phyloP scores from a whole-genome alignment of 2,329 filamentous ascomycete genomes.

The Dendrostoma leiphaemia region DNA sequence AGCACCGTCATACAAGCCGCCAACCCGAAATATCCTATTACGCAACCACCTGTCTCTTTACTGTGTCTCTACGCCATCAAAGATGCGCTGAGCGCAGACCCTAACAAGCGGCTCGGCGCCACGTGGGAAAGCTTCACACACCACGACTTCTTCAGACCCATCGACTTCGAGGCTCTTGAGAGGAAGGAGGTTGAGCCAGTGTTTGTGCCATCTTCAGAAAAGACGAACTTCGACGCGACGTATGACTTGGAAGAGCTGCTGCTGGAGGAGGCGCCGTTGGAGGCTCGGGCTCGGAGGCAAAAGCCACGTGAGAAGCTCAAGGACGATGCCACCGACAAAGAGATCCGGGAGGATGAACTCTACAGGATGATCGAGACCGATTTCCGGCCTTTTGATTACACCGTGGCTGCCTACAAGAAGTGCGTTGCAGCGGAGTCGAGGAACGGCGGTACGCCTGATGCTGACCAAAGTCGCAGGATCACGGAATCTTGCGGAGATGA shows the following conservation, averaged over 20 bases:
- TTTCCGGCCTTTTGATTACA: slow-evolving; percentile 96
- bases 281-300: slow-evolving; percentile 87
- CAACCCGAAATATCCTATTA: slow-evolving; percentile 86
- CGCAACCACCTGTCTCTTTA: slow-evolving; percentile 84
- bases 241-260: slow-evolving; percentile 95
- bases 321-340: slow-evolving; percentile 90
- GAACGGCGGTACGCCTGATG: not conserved
- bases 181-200: slow-evolving; percentile 86
- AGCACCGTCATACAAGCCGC: slow-evolving; percentile 78
- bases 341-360: slow-evolving; percentile 90
- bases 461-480: slow-evolving; percentile 23
- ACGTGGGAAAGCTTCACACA: slow-evolving; percentile 82
- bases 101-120: slow-evolving; percentile 77
- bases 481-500: slow-evolving; percentile 19
- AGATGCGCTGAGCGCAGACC: slow-evolving; percentile 77
- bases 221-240: slow-evolving; percentile 98
- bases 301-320: slow-evolving; percentile 90
- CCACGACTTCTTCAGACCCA: slow-evolving; percentile 82
- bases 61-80: slow-evolving; percentile 87
- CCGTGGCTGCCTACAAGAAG: slow-evolving; percentile 73
- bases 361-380: slow-evolving; percentile 92
- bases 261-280: slow-evolving; percentile 89
- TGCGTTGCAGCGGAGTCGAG: slow-evolving; percentile 37
- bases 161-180: slow-evolving; percentile 84
- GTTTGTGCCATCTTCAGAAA: slow-evolving; percentile 91